Percentiles rank a stretch among this genome's conserved stretches.
phyloP scores from a whole-genome alignment of 768 basidiomycete species.

The Termitomyces heimii region DNA sequence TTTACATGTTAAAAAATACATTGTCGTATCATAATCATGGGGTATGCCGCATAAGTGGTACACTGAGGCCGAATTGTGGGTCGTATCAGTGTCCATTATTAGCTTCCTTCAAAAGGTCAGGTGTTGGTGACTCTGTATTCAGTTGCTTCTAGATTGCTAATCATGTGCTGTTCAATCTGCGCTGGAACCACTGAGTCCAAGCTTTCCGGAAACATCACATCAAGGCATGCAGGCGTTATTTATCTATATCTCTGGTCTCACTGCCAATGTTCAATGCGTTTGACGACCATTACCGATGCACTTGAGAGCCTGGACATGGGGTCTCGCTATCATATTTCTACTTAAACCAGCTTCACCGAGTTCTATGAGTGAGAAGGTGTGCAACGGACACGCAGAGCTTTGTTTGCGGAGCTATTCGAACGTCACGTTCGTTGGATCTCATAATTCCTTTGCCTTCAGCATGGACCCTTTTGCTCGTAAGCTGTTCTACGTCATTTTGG shows the following conservation, averaged over 20 bases:
- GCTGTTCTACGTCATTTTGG: no score
- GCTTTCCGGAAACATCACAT: neutral
- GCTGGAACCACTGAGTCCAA: neutral
- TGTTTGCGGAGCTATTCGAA: no score
- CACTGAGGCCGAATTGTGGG: no score
- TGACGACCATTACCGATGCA: neutral
- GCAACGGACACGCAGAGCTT: constrained; percentile 60
- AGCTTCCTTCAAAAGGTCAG: no score
- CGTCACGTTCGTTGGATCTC: no score
- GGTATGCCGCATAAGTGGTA: no score
- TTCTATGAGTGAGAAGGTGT: constrained; percentile 29
- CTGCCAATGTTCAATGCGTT: neutral
- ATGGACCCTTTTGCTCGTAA: no score
- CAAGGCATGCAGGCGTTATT: neutral
- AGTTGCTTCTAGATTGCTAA: neutral
- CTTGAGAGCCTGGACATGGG: neutral
- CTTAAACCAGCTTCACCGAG: constrained; percentile 13
- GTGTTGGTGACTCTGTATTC: no score
- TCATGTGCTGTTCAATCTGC: neutral
- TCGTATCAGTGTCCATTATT: no score
- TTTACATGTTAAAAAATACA: no score
- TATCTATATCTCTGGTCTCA: neutral
- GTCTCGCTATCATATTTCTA: neutral
- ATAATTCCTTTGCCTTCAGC: no score
- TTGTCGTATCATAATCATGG: no score